Percentiles rank a stretch among this genome's conserved stretches.
Conservation (phyloP, 768 basidiomycete genomes). For the Suillus tomentosus region DNA sequence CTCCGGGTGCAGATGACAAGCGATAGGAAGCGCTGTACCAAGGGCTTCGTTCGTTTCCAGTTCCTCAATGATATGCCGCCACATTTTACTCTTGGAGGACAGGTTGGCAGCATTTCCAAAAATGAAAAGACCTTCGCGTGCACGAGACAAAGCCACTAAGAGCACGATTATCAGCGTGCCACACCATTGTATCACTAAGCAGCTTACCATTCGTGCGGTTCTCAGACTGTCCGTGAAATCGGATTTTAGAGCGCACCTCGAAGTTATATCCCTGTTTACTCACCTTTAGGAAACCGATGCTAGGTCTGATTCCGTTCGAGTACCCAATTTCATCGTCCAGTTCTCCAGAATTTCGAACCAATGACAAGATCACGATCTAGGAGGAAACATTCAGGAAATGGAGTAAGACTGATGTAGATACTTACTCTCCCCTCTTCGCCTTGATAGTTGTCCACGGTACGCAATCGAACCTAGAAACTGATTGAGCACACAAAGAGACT, state of each 20-base stretch:
- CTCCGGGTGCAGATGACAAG: slow-evolving; percentile 58
- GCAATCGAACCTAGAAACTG: slow-evolving; percentile 54
- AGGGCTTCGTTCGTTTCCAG: slow-evolving; percentile 48
- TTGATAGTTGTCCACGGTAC: slow-evolving; percentile 81
- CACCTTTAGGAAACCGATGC: slow-evolving; percentile 78
- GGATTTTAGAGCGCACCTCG: neutral
- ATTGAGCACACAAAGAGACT: neutral
- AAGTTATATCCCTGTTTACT: slow-evolving; percentile 6
- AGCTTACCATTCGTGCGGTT: slow-evolving; percentile 58
- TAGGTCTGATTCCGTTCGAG: slow-evolving; percentile 28
- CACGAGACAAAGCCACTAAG: slow-evolving; percentile 70
- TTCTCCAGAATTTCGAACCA: slow-evolving; percentile 70
- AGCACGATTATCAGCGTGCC: slow-evolving; percentile 11
- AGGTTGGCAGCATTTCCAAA: slow-evolving; percentile 67
- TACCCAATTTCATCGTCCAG: slow-evolving; percentile 33
- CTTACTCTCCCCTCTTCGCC: slow-evolving; percentile 66
- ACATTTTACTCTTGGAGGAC: slow-evolving; percentile 52
- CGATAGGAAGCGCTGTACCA: slow-evolving; percentile 56
- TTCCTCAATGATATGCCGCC: slow-evolving; percentile 59
- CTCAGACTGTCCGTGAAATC: slow-evolving; percentile 43
- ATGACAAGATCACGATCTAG: slow-evolving; percentile 71
- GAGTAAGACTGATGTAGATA: neutral
- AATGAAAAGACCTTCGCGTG: slow-evolving; percentile 72
- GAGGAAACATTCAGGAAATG: slow-evolving; percentile 3
- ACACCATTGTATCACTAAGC: neutral